Conservation (phyloP, 805 yeast species). For the Wickerhamiella australiensis region DNA sequence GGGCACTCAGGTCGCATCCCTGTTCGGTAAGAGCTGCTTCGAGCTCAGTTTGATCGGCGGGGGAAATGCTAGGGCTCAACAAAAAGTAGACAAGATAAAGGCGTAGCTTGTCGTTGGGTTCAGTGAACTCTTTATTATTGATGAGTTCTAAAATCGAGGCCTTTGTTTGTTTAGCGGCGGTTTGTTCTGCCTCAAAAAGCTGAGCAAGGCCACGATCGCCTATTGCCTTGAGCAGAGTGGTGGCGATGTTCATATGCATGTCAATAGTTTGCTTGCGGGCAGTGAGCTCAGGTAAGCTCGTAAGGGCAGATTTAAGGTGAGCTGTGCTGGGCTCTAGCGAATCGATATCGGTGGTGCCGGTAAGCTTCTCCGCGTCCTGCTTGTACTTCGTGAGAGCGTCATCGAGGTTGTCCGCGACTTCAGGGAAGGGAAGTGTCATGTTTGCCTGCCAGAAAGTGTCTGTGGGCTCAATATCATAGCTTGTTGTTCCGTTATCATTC, state of each 20-base stretch:
- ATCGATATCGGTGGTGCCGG: conserved; percentile 51
- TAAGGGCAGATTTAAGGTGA: conserved; percentile 55
- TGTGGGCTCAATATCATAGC: conserved; percentile 79
- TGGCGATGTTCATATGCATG: conserved; percentile 92
- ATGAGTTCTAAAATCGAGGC: conserved; percentile 41
- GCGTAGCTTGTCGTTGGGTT: conserved; percentile 63
- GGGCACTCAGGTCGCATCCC: conserved; percentile 49
- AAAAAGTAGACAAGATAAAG: conserved; percentile 68
- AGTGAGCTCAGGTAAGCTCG: conserved; percentile 83
- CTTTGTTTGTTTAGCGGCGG: conserved; percentile 39
- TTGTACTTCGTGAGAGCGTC: conserved; percentile 68
- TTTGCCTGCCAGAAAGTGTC: conserved; percentile 88
- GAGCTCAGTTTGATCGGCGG: conserved; percentile 45
- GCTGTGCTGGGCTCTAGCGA: conserved; percentile 50
- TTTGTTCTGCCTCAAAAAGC: conserved; percentile 89
- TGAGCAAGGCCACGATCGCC: conserved; percentile 82
- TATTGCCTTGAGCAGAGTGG: conserved; percentile 67
- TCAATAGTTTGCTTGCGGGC: conserved; percentile 80
- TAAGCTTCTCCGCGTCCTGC: conserved; percentile 74
- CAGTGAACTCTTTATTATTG: conserved; percentile 47
- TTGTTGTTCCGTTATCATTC: conserved; percentile 27
- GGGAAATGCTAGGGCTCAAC: conserved; percentile 34
- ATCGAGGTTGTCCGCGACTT: conserved; percentile 96
- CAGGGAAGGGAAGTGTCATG: conserved; percentile 86
- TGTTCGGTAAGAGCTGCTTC: conserved; percentile 49